Evolutionary conservation across 2,329 filamentous ascomycete genomes (phyloP), one percentile per base, ranked within the genome.

Genomic region (Nemania sp.): DNA sequence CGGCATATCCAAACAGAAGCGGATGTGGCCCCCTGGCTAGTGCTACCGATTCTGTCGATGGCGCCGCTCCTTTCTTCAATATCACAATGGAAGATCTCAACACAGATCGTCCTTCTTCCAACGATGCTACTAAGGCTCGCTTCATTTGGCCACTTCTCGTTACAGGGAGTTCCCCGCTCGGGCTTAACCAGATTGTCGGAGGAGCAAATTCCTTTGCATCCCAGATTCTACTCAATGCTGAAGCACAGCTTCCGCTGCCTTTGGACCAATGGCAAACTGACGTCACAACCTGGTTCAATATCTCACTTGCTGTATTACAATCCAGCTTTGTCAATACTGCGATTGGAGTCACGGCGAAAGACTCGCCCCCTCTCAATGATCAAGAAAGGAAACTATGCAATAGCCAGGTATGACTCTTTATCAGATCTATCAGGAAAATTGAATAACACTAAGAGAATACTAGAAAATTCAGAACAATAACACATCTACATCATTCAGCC

Each of bases 381-480:
- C 6, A 28, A 28, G 26, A 28, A 11, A 28, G 11, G 11, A 11
- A 6, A 6, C 26, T 28, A 6, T 28, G 26, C 26, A 28, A 28
- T 11, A 28, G 26, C 11, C 26, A 28, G 26, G 26, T 28, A 28
- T 44, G 22, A 9, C 20, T 24, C 33, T 17, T 2, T n/a, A 12
- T 34, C 14, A 15, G 7, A 11, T 2, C 8, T 17, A 3, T 7
- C 12, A 1, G 31, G 19, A 37, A 23, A 15, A 1, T 11, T 37
- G 8, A 17, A 14, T 19, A 5, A 1, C 12, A 23, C 31, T 22
- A 40, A 55, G 39, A 15, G 20, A 11, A 11, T 12, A 9, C 12
- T 48, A 68, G 65, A 69, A 67, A 59, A 64, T 68, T 7, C 49
- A 43, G 1, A 66, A 46, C 7, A 66, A 46, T 6, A 59, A 57